phyloP scores from a whole-genome alignment of 129 eudicot genomes.

The Artemisia annua region DNA sequence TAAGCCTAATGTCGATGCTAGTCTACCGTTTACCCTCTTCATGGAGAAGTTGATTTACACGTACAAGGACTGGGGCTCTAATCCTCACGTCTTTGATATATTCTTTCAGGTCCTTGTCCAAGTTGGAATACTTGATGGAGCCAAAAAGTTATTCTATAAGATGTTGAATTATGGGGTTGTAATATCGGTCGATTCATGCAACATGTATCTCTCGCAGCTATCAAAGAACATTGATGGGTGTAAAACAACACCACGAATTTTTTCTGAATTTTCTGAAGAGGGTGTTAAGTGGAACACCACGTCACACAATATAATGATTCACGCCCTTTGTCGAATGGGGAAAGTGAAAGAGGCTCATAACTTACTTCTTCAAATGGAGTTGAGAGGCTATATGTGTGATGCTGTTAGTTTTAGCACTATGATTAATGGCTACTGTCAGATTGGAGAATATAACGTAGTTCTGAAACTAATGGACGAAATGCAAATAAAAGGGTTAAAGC shows the following conservation, averaged over 20 bases:
- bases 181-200: constrained; percentile 72
- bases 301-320: constrained; percentile 73
- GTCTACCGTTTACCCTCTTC: constrained; percentile 50
- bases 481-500: constrained; percentile 68
- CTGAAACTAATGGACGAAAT: constrained; percentile 62
- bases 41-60: constrained; percentile 83
- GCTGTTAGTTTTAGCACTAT: constrained; percentile 75
- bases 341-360: constrained; percentile 88
- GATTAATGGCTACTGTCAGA: constrained; percentile 73
- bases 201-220: constrained; percentile 54
- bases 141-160: constrained; percentile 63
- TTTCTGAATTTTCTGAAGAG: constrained; percentile 50
- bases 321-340: constrained; percentile 60
- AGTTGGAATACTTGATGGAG: constrained; percentile 60
- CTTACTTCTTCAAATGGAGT: constrained; percentile 76
- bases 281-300: constrained; percentile 77
- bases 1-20: constrained; percentile 53
- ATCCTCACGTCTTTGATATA: constrained; percentile 79
- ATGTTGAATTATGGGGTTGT: constrained; percentile 73
- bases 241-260: constrained; percentile 44
- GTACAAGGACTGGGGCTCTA: constrained; percentile 86
- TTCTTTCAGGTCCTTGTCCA: constrained; percentile 82
- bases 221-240: constrained; percentile 39
- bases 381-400: constrained; percentile 71
- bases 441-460: constrained; percentile 54